Conservation (phyloP, 2,329 filamentous ascomycete genomes). For the Cladosporium cucumerinum region DNA sequence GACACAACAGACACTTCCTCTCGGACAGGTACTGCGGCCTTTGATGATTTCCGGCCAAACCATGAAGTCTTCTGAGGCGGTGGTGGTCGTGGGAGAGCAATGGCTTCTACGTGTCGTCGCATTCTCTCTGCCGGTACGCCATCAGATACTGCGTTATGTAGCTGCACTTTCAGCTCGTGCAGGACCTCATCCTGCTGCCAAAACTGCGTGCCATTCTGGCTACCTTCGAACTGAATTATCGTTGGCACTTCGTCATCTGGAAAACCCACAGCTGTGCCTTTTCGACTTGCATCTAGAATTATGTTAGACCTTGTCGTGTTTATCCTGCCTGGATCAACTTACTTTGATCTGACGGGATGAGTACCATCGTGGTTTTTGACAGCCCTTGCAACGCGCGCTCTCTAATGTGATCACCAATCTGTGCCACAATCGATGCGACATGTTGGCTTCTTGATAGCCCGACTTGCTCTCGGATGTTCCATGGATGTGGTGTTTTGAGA, state of each 20-base stretch:
- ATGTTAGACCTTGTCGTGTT: conserved; percentile 14
- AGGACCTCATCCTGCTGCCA: conserved; percentile 34
- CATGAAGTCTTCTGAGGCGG: conserved; percentile 19
- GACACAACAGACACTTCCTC: not conserved
- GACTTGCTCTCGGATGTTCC: conserved; percentile 32
- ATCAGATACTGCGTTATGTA: conserved; percentile 22
- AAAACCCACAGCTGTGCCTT: conserved; percentile 28
- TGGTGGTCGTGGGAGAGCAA: conserved; percentile 10
- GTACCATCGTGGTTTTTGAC: conserved; percentile 28
- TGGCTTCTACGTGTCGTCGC: not conserved
- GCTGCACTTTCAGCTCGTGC: conserved; percentile 25
- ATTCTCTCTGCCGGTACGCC: not conserved
- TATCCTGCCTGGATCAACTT: not conserved
- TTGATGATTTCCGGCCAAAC: conserved; percentile 26
- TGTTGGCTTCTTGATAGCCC: conserved; percentile 30
- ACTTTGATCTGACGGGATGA: conserved; percentile 36
- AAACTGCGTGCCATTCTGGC: conserved; percentile 29
- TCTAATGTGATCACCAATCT: conserved; percentile 25
- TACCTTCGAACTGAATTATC: conserved; percentile 29
- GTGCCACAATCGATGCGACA: conserved; percentile 30
- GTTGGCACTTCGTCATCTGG: conserved; percentile 27
- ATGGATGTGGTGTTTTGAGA: conserved; percentile 21
- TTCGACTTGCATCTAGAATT: conserved; percentile 17
- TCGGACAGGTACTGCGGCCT: conserved; percentile 9
- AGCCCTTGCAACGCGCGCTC: conserved; percentile 29